Percentiles rank a stretch among this genome's conserved stretches.
These are phyloP conservation scores for Ogataea paraovalis DNA, from an alignment of 805 yeast genomes.

Conservation along the genomic window DNA sequence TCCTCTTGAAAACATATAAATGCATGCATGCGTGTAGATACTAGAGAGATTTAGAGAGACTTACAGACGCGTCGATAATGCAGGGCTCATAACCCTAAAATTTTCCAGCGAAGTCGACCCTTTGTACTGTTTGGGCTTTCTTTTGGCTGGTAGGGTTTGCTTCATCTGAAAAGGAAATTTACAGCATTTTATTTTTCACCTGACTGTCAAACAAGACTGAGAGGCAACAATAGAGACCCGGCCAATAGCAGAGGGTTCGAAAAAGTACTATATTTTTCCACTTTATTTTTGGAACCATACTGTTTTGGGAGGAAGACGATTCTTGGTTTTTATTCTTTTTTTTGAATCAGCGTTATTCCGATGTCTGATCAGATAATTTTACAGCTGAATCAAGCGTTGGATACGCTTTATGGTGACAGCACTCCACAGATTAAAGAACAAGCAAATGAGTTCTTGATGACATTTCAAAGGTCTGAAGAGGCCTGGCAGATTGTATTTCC, in stretches of 20 bases:
- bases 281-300: too few species aligned
- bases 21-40: background rate
- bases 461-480: conserved; percentile 74
- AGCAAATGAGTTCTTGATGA: conserved; percentile 59
- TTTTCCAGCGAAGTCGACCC: background rate
- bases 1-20: background rate
- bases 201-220: background rate
- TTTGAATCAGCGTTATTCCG: too few species aligned
- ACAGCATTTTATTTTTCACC: background rate
- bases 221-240: background rate
- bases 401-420: conserved; percentile 38
- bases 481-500: conserved; percentile 76
- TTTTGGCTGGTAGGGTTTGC: background rate
- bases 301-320: too few species aligned
- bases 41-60: too few species aligned
- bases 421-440: conserved; percentile 35
- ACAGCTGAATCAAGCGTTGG: conserved; percentile 42
- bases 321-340: background rate
- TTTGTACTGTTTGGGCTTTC: background rate
- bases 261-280: too few species aligned
- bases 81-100: background rate
- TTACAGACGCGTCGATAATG: background rate
- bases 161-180: background rate
- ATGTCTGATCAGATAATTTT: conserved; percentile 4
- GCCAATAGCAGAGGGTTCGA: too few species aligned